Percentiles rank a stretch among this genome's conserved stretches.
Conservation (phyloP, 1,284 basidiomycete genomes). For the Pulchroboletus neoregius region DNA sequence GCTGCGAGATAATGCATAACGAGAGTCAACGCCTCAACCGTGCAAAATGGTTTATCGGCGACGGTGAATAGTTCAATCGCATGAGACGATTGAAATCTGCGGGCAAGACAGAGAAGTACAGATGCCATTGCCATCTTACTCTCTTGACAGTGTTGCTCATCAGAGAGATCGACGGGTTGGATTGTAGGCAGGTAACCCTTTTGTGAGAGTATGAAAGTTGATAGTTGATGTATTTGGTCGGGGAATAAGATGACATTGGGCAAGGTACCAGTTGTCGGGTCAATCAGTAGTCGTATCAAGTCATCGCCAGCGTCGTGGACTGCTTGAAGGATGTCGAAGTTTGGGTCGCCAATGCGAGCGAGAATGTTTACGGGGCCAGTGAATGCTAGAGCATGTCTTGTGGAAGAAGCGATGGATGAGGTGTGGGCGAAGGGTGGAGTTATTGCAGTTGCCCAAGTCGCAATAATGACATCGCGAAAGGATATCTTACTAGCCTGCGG, state of each 20-base stretch:
- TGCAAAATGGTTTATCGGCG: conserved; percentile 38
- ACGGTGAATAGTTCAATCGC: conserved; percentile 26
- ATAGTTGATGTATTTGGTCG: conserved; percentile 38
- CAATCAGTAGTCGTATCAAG: conserved; percentile 33
- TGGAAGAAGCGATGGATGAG: conserved; percentile 18
- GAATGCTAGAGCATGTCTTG: conserved; percentile 18
- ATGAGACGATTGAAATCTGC: conserved; percentile 42
- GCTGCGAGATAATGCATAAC: conserved; percentile 58
- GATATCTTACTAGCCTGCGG: conserved; percentile 20
- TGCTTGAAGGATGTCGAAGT: conserved; percentile 34
- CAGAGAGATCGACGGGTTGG: conserved; percentile 26
- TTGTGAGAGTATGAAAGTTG: conserved; percentile 37
- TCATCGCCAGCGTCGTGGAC: conserved; percentile 35
- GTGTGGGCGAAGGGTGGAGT: conserved; percentile 25
- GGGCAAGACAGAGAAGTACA: conserved; percentile 53
- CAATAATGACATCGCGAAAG: conserved; percentile 37
- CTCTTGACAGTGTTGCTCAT: conserved; percentile 22
- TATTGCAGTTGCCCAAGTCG: conserved; percentile 33
- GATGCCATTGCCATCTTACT: conserved; percentile 46
- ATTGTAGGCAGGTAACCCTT: conserved; percentile 38
- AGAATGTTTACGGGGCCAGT: conserved; percentile 21
- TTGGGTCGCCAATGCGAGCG: conserved; percentile 24
- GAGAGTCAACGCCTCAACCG: conserved; percentile 46
- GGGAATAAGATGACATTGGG: conserved; percentile 46
- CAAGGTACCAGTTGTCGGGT: conserved; percentile 36